Base-by-base conservation (phyloP, 2,329 filamentous ascomycete species). In the Cadophora sp. region DNA sequence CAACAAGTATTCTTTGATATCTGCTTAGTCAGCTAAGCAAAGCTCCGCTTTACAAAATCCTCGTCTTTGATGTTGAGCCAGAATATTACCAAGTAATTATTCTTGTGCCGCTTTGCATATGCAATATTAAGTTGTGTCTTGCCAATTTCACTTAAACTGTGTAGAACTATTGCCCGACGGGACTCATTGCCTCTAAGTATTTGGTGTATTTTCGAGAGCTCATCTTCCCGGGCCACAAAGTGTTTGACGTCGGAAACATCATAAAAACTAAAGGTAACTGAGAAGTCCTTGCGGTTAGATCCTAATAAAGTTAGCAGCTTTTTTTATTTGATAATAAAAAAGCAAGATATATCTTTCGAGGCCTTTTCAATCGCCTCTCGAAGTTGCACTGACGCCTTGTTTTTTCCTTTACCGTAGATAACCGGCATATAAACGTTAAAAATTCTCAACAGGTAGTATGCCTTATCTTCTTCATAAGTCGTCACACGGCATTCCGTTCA, bases 401-500 rank as follows among this genome's bases (percentile, higher is more conserved):
- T 70, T 0, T 41, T 60, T 36, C 78, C 77, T 56, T 81, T 77
- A 1, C 81, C 80, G 58, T 83, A 84, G 0, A 83, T 60, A 4
- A 83, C 69, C 0, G 81, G 77, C 78, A 84, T 82, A 45, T 80
- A 78, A 27, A 84, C 75, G 0, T 75, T 74, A 33, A 84, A 83
- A 0, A 83, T 75, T 0, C 82, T 82, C 2, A 84, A 67, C 0
- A 84, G 72, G 11, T 76, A 82, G 51, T 83, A 84, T 0, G 81
- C 80, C n/a, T 76, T 76, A 45, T 83, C 82, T 63, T 84, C 81
- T 0, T 64, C 4, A 3, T 77, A 65, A 0, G 73, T 76, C 0
- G 81, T 81, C 4, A 72, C 39, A 0, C 81, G 75, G 9, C 69
- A 59, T 5, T 75, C 73, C 3, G 80, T 80, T 81, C 80, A 83